A percentile compares a stretch with the other conserved stretches of the same genome.
Evolutionary conservation across 345 rosid species (phyloP).

Genomic region (Hibiscus tridactylites): DNA sequence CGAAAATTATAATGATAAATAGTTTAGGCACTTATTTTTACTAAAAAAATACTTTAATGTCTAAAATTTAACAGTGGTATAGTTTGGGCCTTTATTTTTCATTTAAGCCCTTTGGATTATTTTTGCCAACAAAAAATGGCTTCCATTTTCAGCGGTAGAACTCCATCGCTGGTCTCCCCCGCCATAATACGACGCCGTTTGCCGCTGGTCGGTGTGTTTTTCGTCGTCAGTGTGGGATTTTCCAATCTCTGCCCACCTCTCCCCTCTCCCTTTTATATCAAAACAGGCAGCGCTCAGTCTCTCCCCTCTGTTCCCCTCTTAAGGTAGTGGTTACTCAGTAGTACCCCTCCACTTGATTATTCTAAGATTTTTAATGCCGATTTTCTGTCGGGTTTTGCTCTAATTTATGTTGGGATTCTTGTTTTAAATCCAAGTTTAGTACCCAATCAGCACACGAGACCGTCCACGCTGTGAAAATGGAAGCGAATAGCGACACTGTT

Average conservation of each 20-base stretch:
- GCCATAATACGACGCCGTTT: conserved; percentile 37
- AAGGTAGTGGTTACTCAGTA: conserved; percentile 22
- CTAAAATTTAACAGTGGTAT: too few relatives aligned
- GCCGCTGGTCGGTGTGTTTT: conserved; percentile 62
- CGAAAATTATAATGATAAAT: too few relatives aligned
- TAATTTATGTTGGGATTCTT: neutral
- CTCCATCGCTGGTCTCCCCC: conserved; percentile 24
- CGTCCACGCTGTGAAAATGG: conserved; percentile 46
- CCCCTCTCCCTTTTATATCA: conserved; percentile 30
- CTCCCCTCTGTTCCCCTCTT: conserved; percentile 41
- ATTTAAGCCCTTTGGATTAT: too few relatives aligned
- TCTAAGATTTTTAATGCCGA: neutral
- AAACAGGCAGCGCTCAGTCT: conserved; percentile 48
- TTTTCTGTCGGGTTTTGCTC: neutral
- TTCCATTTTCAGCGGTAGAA: conserved; percentile 19
- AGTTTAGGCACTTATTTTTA: too few relatives aligned
- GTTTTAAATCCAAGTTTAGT: conserved; percentile 45
- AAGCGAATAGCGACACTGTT: conserved; percentile 45
- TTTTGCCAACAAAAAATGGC: conserved; percentile 18
- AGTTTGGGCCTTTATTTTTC: too few relatives aligned
- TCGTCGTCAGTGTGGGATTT: conserved; percentile 59
- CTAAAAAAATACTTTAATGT: too few relatives aligned
- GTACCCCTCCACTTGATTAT: neutral
- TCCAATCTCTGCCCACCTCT: conserved; percentile 34
- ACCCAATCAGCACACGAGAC: conserved; percentile 19